Percentiles rank a stretch among this genome's conserved stretches.
phyloP scores from a whole-genome alignment of 1,284 basidiomycete species.

The Xerocomus amazonicus region DNA sequence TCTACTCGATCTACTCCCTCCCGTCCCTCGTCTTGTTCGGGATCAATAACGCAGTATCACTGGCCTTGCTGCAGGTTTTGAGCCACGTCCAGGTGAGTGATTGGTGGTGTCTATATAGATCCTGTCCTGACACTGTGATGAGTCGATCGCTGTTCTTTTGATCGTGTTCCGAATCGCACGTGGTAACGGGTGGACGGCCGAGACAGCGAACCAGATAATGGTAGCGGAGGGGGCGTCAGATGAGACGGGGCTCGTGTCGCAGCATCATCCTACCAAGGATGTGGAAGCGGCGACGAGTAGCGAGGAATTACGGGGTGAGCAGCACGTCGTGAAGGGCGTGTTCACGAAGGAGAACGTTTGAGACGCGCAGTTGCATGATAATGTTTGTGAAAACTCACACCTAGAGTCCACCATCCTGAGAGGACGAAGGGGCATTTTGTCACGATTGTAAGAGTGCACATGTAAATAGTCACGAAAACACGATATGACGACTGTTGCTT shows the following conservation, averaged over 20 bases:
- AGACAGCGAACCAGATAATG: conserved; percentile 8
- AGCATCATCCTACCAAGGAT: background rate
- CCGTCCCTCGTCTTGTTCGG: conserved; percentile 19
- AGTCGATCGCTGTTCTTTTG: conserved; percentile 20
- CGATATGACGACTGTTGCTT: too few relatives aligned
- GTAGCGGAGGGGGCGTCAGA: background rate
- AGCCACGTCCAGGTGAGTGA: conserved; percentile 22
- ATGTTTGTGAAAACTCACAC: too few relatives aligned
- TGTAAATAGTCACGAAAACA: too few relatives aligned
- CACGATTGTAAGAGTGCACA: too few relatives aligned
- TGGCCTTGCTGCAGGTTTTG: conserved; percentile 14
- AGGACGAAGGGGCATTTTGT: too few relatives aligned
- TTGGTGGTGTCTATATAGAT: background rate
- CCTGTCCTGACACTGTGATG: background rate
- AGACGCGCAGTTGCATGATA: too few relatives aligned
- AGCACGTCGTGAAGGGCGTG: background rate
- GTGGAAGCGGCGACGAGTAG: too few relatives aligned
- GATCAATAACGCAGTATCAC: conserved; percentile 12
- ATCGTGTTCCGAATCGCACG: conserved; percentile 27
- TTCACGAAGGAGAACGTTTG: background rate
- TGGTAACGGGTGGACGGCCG: conserved; percentile 23
- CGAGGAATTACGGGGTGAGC: too few relatives aligned
- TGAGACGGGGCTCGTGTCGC: background rate
- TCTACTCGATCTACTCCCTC: conserved; percentile 20
- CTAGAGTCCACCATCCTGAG: too few relatives aligned